Evolutionary conservation across 2,329 filamentous ascomycete genomes (phyloP).

Genomic region (Mycosphaerella sp.): DNA sequence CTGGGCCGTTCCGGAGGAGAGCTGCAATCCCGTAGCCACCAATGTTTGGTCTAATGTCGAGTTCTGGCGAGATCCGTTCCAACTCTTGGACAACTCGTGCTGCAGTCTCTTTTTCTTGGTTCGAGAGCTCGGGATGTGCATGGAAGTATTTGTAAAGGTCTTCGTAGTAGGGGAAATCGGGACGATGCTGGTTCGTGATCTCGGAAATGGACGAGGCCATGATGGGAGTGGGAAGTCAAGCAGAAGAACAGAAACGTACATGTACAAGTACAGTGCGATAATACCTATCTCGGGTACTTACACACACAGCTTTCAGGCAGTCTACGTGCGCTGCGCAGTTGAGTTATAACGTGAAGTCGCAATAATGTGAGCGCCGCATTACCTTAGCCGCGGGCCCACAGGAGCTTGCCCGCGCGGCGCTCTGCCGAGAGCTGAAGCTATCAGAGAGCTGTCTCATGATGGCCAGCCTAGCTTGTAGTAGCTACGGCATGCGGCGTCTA

Average conservation of each 20-base stretch:
- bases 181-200: conserved; percentile 31
- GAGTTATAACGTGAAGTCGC: conserved; percentile 4
- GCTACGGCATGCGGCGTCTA: neutral
- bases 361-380: conserved; percentile 2
- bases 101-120: conserved; percentile 50
- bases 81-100: conserved; percentile 42
- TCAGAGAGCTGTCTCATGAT: neutral
- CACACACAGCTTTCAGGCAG: neutral
- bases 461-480: neutral
- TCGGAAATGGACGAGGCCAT: conserved; percentile 25
- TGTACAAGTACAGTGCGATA: conserved; percentile 1
- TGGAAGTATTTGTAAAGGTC: conserved; percentile 55
- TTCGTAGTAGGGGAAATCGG: conserved; percentile 45
- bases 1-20: conserved; percentile 50
- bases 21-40: conserved; percentile 55
- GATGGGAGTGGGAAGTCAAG: neutral
- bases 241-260: neutral
- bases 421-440: conserved; percentile 1
- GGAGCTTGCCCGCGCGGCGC: conserved; percentile 3
- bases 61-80: conserved; percentile 28
- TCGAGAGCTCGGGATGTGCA: conserved; percentile 53
- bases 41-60: conserved; percentile 46
- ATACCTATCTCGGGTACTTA: conserved; percentile 8
- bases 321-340: neutral
- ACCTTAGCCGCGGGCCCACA: conserved; percentile 2